These are phyloP conservation scores for Ogataea corticis DNA, from an alignment of 805 yeast species.

Conservation along the genomic window DNA sequence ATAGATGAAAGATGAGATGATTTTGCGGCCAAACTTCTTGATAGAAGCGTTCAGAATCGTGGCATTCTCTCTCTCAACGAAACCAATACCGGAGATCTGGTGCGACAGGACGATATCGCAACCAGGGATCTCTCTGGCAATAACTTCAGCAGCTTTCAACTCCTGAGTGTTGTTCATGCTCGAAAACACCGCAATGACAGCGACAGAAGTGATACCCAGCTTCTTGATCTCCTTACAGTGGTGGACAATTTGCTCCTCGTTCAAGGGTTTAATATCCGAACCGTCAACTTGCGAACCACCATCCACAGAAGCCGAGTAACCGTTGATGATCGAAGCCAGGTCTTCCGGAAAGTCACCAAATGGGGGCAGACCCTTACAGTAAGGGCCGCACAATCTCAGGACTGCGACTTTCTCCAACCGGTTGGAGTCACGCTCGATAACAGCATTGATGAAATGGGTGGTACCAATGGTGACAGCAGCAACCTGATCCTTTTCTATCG, in stretches of 20 bases:
- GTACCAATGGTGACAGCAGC: slow-evolving; percentile 48
- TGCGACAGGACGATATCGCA: slow-evolving; percentile 39
- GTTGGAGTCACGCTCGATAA: slow-evolving; percentile 43
- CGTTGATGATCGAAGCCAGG: slow-evolving; percentile 33
- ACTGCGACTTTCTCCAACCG: slow-evolving; percentile 45
- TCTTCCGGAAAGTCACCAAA: slow-evolving; percentile 45
- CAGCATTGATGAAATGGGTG: slow-evolving; percentile 50
- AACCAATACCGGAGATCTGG: slow-evolving; percentile 43
- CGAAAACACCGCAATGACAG: slow-evolving; percentile 42
- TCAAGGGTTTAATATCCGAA: slow-evolving; percentile 33
- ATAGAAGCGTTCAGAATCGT: slow-evolving; percentile 47
- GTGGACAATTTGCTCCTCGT: slow-evolving; percentile 22
- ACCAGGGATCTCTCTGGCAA: slow-evolving; percentile 34
- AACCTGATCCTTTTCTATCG: slow-evolving; percentile 27
- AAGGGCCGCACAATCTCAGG: slow-evolving; percentile 43
- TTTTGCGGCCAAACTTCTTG: slow-evolving; percentile 40
- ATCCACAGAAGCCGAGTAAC: slow-evolving; percentile 35
- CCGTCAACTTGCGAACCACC: slow-evolving; percentile 46
- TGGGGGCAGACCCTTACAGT: slow-evolving; percentile 39
- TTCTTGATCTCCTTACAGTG: slow-evolving; percentile 30
- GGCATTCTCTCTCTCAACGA: slow-evolving; percentile 46
- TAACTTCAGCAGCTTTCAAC: slow-evolving; percentile 31
- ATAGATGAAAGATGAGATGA: slow-evolving; percentile 37
- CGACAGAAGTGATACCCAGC: slow-evolving; percentile 37
- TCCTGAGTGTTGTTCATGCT: slow-evolving; percentile 41